These are phyloP conservation scores for Fusarium papillatum DNA, from an alignment of 2,329 filamentous ascomycete genomes.

Conservation along the genomic window DNA sequence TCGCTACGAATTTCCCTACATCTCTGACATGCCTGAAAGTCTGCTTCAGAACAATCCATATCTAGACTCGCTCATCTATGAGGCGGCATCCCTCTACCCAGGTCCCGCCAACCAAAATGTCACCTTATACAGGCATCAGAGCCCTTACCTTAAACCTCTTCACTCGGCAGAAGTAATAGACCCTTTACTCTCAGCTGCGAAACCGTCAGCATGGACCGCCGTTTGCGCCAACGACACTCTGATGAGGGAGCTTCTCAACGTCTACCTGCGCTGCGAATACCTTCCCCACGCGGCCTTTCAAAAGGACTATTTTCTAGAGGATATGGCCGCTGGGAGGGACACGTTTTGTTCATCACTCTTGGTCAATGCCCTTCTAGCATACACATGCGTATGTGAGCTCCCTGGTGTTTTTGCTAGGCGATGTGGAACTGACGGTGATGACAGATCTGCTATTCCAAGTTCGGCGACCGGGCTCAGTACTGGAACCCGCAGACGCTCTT, in stretches of 20 bases:
- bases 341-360: not conserved
- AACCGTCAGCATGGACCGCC: not conserved
- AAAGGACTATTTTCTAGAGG: not conserved
- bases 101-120: not conserved
- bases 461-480: not conserved
- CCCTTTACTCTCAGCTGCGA: not conserved
- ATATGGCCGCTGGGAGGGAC: not conserved
- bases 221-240: not conserved
- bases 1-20: not conserved
- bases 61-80: not conserved
- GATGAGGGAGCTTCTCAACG: not conserved
- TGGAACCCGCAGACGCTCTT: not conserved
- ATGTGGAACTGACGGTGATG: not conserved
- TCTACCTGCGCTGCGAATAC: not conserved
- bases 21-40: not conserved
- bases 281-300: not conserved
- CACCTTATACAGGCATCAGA: not conserved
- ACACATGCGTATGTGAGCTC: not conserved
- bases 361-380: not conserved
- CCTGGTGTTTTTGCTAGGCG: not conserved
- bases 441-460: not conserved
- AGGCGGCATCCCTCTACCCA: not conserved
- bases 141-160: not conserved
- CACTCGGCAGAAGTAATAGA: not conserved
- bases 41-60: not conserved